Evolutionary conservation across 352 stramenopile species (phyloP), one percentile per base, ranked within the genome.

Genomic region (Globisporangium nagaii): DNA sequence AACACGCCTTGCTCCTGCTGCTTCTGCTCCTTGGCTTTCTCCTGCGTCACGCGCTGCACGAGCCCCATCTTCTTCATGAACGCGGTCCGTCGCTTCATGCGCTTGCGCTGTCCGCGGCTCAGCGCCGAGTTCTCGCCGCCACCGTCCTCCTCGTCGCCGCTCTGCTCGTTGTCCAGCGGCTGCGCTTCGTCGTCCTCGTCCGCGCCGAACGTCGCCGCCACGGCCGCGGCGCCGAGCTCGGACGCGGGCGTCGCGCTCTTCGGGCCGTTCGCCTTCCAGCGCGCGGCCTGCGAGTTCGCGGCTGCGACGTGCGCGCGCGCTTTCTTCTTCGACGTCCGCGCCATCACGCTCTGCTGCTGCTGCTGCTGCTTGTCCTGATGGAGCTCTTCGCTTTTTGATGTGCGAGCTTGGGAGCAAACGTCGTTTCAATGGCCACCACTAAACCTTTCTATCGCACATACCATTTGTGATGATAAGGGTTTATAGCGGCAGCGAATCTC

Each of bases 11-110:
- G 59, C 41, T 75, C 60, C 43, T 66, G 22, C 44, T 77, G 70
- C 63, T 87, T 77, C 41, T 66, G 58, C 34, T 71, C 55, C 44
- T 56, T 70, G 22, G 70, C 59, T 57, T 88, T 79, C 45, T 88
- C 77, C 42, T 70, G 42, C 44, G 72, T 54, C 43, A 90, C 75
- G 52, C 79, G 80, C 13, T 83, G 65, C 49, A 93, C 84, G 28
- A 95, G 70, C 4, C 82, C 84, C 80, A 93, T 93, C 64, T 94
- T 94, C 52, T 78, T 79, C 71, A 93, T 76, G 62, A 94, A 93
- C 50, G 84, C 82, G 13, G 66, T 65, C 13, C 84, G 84, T 4
- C 82, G 79, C 62, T 93, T 94, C 37, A 90, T 71, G 1, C 84
- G 84, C 54, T 94, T 94, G 62, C 84, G 79, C 58, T 94, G 84